Conservation (phyloP, 169 alveolate species). For the Cryptosporidium sp. region DNA sequence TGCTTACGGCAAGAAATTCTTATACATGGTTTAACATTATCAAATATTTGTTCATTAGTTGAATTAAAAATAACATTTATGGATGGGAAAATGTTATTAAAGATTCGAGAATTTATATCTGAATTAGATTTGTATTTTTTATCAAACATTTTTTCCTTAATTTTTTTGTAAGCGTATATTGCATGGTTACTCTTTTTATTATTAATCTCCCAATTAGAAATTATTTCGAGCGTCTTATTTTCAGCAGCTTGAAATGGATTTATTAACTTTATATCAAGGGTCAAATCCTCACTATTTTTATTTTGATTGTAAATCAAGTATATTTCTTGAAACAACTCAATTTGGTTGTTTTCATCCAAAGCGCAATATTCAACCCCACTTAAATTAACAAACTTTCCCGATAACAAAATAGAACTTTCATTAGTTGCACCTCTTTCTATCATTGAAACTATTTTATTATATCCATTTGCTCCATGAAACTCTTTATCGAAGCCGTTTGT, state of each 20-base stretch:
- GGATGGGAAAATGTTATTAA: not conserved
- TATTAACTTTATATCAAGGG: not conserved
- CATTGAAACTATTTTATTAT: not conserved
- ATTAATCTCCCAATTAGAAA: slow-evolving; percentile 17
- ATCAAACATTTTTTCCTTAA: not conserved
- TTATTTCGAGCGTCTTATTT: not conserved
- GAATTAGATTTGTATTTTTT: not conserved
- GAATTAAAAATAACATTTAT: not conserved
- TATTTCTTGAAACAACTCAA: slow-evolving; percentile 11
- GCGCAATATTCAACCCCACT: slow-evolving; percentile 19
- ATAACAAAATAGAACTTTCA: not conserved
- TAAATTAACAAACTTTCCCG: slow-evolving; percentile 10
- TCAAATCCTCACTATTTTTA: not conserved
- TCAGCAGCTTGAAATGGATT: slow-evolving; percentile 5
- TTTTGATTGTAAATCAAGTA: slow-evolving; percentile 7
- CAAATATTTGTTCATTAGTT: not conserved
- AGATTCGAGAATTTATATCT: not conserved
- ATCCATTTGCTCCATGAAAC: not conserved
- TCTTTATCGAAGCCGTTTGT: slow-evolving; percentile 8
- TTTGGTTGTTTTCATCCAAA: slow-evolving; percentile 1
- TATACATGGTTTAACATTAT: not conserved
- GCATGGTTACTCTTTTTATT: not conserved
- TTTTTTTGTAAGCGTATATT: not conserved
- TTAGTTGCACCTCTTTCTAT: not conserved
- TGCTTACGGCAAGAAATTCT: slow-evolving; percentile 17